Percentiles rank a stretch among this genome's conserved stretches.
Evolutionary conservation across 78 protist species (phyloP).

Genomic region (Dictyostelium citrinum): DNA sequence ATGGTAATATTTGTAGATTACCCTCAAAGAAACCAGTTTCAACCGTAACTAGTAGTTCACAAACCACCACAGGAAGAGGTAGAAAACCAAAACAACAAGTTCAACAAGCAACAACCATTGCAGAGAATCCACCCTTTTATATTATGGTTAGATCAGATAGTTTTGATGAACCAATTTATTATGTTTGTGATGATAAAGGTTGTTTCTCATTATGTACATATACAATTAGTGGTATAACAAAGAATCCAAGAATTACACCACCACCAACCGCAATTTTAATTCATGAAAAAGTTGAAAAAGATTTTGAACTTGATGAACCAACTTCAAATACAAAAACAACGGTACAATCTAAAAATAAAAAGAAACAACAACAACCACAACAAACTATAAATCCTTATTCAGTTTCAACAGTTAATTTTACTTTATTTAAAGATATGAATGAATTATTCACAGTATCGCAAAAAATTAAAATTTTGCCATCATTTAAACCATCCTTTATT

Average conservation of each 20-base stretch:
- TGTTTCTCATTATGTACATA: neutral
- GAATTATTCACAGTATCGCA: neutral
- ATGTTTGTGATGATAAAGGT: conserved; percentile 32
- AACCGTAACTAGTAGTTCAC: neutral
- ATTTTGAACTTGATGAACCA: neutral
- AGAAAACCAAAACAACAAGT: neutral
- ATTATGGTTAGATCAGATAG: neutral
- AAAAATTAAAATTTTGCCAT: conserved; percentile 29
- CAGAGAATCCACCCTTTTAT: neutral
- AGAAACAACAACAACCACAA: neutral
- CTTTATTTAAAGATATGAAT: neutral
- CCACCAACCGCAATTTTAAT: neutral
- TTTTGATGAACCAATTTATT: conserved; percentile 19
- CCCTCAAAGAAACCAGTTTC: neutral
- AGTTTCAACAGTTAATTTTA: neutral
- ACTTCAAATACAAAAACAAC: neutral
- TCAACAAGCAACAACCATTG: neutral
- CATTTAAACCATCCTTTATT: conserved; percentile 32
- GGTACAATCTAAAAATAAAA: neutral
- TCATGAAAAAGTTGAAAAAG: neutral
- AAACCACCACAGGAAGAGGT: neutral
- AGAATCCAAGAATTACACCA: neutral
- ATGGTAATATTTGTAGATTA: conserved; percentile 7
- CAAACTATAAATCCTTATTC: neutral
- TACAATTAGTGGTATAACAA: neutral